phyloP scores from a whole-genome alignment of 2,329 filamentous ascomycete genomes.

The Exutisphaerella laricina region DNA sequence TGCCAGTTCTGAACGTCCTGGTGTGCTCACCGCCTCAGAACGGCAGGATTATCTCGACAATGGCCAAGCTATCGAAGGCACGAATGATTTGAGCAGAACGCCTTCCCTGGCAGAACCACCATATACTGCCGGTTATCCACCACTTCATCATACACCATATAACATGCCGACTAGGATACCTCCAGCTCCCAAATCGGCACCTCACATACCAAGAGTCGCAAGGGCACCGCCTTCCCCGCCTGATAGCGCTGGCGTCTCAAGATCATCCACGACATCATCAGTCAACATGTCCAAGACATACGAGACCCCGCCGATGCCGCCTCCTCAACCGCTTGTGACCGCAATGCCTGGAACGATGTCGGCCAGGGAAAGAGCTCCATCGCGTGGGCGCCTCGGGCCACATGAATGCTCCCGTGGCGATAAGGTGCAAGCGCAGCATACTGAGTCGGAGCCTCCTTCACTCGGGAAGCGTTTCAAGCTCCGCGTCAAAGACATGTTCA shows the following conservation, averaged over 20 bases:
- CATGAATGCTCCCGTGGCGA: neutral
- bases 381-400: neutral
- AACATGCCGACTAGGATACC: slow-evolving; percentile 12
- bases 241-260: slow-evolving; percentile 8
- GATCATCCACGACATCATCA: neutral
- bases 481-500: slow-evolving; percentile 27
- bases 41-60: neutral
- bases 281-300: neutral
- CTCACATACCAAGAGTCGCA: slow-evolving; percentile 8
- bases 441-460: neutral
- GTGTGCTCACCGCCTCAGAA: neutral
- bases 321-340: neutral
- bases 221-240: slow-evolving; percentile 17
- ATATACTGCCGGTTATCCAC: neutral
- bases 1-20: neutral
- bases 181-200: slow-evolving; percentile 7
- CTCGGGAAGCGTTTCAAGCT: slow-evolving; percentile 22
- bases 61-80: neutral
- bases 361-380: slow-evolving; percentile 7
- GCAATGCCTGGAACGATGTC: slow-evolving; percentile 25
- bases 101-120: slow-evolving; percentile 2
- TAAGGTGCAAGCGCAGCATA: neutral
- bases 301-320: slow-evolving; percentile 2
- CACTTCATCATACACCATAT: slow-evolving; percentile 12
- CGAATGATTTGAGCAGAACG: neutral